Base-by-base conservation (phyloP, 129 eudicot species). In the Gnaphalium uliginosum region DNA sequence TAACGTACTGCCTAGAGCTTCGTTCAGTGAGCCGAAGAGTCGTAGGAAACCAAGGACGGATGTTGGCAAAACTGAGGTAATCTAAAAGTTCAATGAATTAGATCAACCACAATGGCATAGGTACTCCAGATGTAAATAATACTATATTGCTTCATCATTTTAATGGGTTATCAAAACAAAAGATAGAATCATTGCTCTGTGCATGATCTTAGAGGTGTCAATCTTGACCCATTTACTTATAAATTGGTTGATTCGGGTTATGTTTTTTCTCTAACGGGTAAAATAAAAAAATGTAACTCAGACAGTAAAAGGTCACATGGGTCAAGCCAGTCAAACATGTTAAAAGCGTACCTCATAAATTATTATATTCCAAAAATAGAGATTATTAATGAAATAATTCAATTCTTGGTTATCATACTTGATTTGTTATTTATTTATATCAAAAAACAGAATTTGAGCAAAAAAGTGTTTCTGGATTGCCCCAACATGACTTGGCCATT, bases 31-130 rank as follows among this genome's bases (percentile, higher is more conserved):
- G 66, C 81, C 80, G 14, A 86, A 74, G 62, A 78, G 77, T 74
- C 80, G 59, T 57, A 87, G 87, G 83, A 91, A 87, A 74, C 98
- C 91, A 59, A 85, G 82, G 89, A 87, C 77, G 33, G 99, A 90
- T 73, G 86, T 85, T 58, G 89, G 89, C 77, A 90, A 84, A 80
- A 75, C 79, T 15, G 93, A 94, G 99, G 99, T 94, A 83, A 76
- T 72, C 17, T 6, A 37, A 63, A 29, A 51, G 19, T 25, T 71
- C 25, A 54, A 18, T 54, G 59, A 25, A 68, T 37, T 75, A 48
- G 65, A 50, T 30, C 13, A 46, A 46, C 18, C 50, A 62, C 68
- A 75, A 19, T 46, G 17, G n/a, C 18, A 46, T 46, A 46, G n/a
- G n/a, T 13, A 13, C 53, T 63, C 66, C 22, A 11, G 18, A 3